Base-by-base conservation (phyloP, 2,329 filamentous ascomycete species). In the Exophiala aquamarina region DNA sequence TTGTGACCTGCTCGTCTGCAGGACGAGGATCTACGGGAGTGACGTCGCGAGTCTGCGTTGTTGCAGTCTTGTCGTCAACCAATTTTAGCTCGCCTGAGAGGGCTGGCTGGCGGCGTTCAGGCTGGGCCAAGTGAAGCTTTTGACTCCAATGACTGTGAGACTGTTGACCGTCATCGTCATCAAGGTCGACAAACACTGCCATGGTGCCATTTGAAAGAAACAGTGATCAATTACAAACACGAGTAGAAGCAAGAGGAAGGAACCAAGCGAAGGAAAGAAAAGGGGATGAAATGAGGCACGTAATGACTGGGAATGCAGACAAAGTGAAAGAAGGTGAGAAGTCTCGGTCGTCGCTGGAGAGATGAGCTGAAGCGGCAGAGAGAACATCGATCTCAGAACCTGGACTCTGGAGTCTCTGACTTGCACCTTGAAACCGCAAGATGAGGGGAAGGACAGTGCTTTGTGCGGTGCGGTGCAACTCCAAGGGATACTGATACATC, bases 131-230 rank as follows among this genome's bases (percentile, higher is more conserved):
- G 39, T 42, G 50, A 57, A 10, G 60, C 56, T 43, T 55, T 54
- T 41, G 32, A 39, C 26, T 43, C 37, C 35, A 50, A 52, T 37
- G 49, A 54, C 41, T 29, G 37, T 28, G 4, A 32, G 49, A 49
- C 20, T 57, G 52, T 47, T 60, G 59, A 50, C 63, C 59, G 53
- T 65, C 61, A 60, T 70, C 63, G 34, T 65, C 62, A 34, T 71
- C 70, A 49, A 70, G 63, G 58, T 75, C 70, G 59, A 73, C 65
- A 59, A 72, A 74, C 35, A 74, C 69, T 56, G 73, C 72, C 72
- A 75, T 75, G 51, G 37, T 41, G 52, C 52, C 52, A 55, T 55
- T 55, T 44, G 52, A 29, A 41, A 19, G 14, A 19, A 26, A 26
- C 6, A 26, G 11, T 11, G 23, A 26, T 26, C 23, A n/a, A n/a